phyloP scores from a whole-genome alignment of 305 asterid species.

The Andrographis paniculata region DNA sequence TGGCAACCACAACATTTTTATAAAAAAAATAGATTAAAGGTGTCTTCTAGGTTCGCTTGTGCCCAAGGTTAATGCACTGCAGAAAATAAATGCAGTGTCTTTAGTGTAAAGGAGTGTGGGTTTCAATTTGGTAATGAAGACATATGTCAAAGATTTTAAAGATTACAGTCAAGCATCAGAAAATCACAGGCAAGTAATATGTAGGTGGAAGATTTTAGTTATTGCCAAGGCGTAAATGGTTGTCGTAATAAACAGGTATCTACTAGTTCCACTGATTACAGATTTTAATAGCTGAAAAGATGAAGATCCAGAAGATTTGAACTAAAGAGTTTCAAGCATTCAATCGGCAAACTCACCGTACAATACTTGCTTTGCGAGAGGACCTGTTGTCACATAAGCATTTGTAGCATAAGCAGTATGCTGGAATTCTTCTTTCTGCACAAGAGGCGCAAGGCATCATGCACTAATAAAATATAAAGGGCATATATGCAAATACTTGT shows the following conservation, averaged over 20 bases:
- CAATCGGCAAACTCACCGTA: conserved; percentile 44
- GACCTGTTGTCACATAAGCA: conserved; percentile 84
- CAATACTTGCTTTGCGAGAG: conserved; percentile 66
- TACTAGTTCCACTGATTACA: neutral
- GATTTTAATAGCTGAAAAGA: conserved; percentile 2
- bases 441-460: conserved; percentile 9
- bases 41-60: neutral
- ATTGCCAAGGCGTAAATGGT: no score
- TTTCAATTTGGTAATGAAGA: no score
- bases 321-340: conserved; percentile 4
- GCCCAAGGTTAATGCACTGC: no score
- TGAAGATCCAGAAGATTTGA: neutral
- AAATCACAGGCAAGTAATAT: no score
- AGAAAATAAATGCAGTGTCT: no score
- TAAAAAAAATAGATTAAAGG: neutral
- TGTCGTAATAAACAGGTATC: no score
- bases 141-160: no score
- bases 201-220: no score
- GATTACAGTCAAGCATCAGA: no score
- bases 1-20: neutral
- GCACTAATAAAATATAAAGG: conserved; percentile 7
- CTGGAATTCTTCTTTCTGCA: conserved; percentile 97
- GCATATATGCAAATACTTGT: neutral
- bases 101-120: no score
- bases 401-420: conserved; percentile 91